These are phyloP conservation scores for Colletotrichum caudatum DNA, from an alignment of 2,329 filamentous ascomycete genomes.

Conservation along the genomic window DNA sequence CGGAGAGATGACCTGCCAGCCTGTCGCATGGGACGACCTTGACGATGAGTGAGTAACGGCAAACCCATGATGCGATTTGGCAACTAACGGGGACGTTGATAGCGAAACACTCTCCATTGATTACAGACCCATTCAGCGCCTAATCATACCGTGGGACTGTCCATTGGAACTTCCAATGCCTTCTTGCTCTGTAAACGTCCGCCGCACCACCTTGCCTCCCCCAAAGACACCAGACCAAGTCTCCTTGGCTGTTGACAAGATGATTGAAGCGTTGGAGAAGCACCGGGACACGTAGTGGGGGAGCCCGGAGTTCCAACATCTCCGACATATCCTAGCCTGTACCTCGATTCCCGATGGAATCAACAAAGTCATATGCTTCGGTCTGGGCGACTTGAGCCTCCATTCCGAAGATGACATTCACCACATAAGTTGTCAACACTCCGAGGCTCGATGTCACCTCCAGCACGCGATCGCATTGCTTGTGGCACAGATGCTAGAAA, in stretches of 20 bases:
- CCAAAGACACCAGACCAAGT: neutral
- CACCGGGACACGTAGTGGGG: neutral
- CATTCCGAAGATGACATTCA: neutral
- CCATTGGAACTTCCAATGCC: neutral
- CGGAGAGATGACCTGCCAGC: neutral
- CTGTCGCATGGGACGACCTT: neutral
- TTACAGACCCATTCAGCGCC: neutral
- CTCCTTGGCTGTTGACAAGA: neutral
- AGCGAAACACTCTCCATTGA: neutral
- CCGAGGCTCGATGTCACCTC: neutral
- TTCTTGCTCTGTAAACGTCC: neutral
- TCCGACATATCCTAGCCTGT: neutral
- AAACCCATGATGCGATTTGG: neutral
- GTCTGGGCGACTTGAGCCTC: neutral
- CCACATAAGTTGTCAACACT: neutral
- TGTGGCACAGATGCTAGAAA: neutral
- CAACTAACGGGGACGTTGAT: neutral
- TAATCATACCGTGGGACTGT: neutral
- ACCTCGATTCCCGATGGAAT: neutral
- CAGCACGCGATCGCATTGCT: conserved; percentile 15
- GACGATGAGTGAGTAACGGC: neutral
- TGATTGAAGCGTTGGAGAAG: neutral
- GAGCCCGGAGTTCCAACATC: neutral
- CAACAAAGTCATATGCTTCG: conserved; percentile 21
- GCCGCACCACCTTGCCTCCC: neutral